Percentiles rank a stretch among this genome's conserved stretches.
Conservation (phyloP, 2,329 filamentous ascomycete species). For the Hypoxylon sp. region DNA sequence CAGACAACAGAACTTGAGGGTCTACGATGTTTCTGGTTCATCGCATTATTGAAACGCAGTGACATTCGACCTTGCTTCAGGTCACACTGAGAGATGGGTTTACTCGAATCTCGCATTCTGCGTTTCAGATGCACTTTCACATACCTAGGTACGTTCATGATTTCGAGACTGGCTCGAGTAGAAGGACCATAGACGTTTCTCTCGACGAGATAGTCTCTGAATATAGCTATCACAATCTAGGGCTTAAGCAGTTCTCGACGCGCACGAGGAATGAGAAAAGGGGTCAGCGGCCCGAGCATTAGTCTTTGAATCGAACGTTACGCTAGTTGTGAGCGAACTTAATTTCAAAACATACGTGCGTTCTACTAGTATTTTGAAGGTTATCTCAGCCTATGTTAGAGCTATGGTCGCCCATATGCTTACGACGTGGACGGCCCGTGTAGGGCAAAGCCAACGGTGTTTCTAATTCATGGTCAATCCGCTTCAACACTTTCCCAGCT, state of each 20-base stretch:
- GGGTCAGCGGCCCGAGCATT: not conserved
- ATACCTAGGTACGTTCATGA: not conserved
- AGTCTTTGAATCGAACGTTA: not conserved
- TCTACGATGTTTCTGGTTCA: not conserved
- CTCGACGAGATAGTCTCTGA: not conserved
- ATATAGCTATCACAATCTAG: not conserved
- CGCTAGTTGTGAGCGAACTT: not conserved
- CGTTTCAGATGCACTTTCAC: not conserved
- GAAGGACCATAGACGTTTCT: not conserved
- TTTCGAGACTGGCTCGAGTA: not conserved
- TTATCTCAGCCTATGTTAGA: too few species aligned
- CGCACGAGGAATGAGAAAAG: not conserved
- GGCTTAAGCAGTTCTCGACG: not conserved
- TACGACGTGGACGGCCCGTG: conserved; percentile 10
- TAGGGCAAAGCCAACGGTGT: conserved; percentile 5
- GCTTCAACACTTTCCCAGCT: not conserved
- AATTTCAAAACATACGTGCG: conserved; percentile 4
- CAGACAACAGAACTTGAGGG: not conserved
- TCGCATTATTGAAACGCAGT: not conserved
- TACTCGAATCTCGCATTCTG: not conserved
- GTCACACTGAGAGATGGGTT: not conserved
- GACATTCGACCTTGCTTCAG: not conserved
- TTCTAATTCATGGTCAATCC: conserved; percentile 6
- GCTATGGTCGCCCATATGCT: not conserved
- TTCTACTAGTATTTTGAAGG: not conserved